Evolutionary conservation across 1,139 yeast genomes (phyloP), one percentile per base, ranked within the genome.

Genomic region (Ashbya aceris): DNA sequence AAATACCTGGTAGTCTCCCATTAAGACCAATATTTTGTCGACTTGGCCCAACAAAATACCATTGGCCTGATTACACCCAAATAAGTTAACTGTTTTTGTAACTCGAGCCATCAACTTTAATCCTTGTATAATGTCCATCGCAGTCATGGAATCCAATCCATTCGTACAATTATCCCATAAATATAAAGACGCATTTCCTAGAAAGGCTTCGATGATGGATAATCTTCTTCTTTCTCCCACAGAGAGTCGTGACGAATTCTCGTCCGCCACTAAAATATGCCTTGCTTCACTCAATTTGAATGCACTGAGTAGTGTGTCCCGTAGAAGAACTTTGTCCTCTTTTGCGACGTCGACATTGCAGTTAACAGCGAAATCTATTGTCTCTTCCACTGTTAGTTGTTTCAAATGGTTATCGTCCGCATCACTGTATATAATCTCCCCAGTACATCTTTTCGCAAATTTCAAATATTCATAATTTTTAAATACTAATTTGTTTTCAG

Each of bases 91-190:
- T 8, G 70, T 60, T 40, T 63, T 62, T 47, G 71, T 60, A 23
- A 71, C 55, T 41, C 61, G 64, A 7, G 76, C 71, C 44, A 71
- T 62, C 3, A 64, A 60, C 48, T 71, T 65, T 38, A 72, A 62
- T 36, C 74, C 73, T 42, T 60, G 58, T 9, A 72, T 65, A 49
- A 66, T 72, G 49, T 73, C 77, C 45, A 73, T 63, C 12, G 77
- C 77, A 12, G 77, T 72, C 2, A 76, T 66, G 11, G 77, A 70
- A 53, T 69, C 66, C 32, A 62, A 44, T 52, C 78, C 78, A 52
- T 76, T 67, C 8, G 78, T 73, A 23, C 77, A 74, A 50, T 73
- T 73, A 58, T 73, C 77, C 78, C 77, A 73, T 51, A 74, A 64
- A 51, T 71, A 71, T 29, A 73, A 55, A 28, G 69, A 61, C 33